Evolutionary conservation across 108 stramenopile genomes (phyloP), one percentile per base, ranked within the genome.

Genomic region (Nitzschia sp.): DNA sequence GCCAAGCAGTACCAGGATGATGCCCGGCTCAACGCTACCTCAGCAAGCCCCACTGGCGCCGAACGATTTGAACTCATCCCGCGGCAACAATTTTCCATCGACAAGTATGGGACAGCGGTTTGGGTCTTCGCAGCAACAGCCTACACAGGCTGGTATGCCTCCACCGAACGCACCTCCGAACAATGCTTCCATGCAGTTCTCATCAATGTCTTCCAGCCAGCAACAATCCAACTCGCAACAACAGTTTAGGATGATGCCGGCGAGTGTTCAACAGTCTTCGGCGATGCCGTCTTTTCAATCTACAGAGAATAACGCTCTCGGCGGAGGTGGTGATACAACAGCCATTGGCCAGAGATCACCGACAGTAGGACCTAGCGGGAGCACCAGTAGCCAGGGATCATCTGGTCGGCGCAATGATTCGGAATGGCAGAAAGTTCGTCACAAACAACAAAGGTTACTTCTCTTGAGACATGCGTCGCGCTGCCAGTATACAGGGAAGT

Each of bases 381-480:
- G 29, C 34, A 23, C 31, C 30, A 30, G 34, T 31, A 63, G 21
- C 42, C 56, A 32, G 32, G n/a, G 8, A n/a, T 19, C 49, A 26
- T 54, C 54, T 27, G 51, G 36, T 46, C 29, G 61, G 66, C 33
- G 59, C 47, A 64, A 72, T 28, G 45, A 85, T 68, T 54, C 69
- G 15, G 77, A 96, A 69, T 83, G 85, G 84, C 74, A 95, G 75
- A 95, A 94, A 68, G 83, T 97, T 28, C 79, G 90, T 21, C 99
- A 98, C 82, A 98, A 99, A 76, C 98, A 97, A 72, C 98, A 99
- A 80, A 94, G 98, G 15, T 80, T 99, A 21, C 71, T 99, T 25
- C 83, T 98, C 27, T 78, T 99, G 6, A 86, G 99, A 23, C 99
- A 99, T 78, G 98, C 98, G 11, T 97, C 98, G 29, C 96, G 97